phyloP scores from a whole-genome alignment of 805 yeast species.

The Metschnikowia cerradonensis region DNA sequence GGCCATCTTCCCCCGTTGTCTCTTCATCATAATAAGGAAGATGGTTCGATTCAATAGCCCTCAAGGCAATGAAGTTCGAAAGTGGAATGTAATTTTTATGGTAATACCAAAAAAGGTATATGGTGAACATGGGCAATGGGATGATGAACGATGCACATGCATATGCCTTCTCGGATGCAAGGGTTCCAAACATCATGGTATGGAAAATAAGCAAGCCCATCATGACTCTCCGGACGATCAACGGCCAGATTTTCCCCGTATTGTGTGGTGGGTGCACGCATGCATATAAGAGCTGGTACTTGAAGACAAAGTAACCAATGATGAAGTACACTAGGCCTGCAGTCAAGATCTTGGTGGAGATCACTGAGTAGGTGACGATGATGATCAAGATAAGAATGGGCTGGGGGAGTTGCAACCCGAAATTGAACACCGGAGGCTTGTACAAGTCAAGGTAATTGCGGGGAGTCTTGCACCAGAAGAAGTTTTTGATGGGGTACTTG shows the following conservation, averaged over 20 bases:
- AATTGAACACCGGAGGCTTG: conserved; percentile 88
- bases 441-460: conserved; percentile 72
- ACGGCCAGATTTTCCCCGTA: conserved; percentile 95
- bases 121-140: conserved; percentile 72
- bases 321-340: conserved; percentile 83
- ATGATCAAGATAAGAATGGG: conserved; percentile 83
- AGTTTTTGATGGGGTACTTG: conserved; percentile 53
- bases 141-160: conserved; percentile 63
- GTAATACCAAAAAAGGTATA: conserved; percentile 71
- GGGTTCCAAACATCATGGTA: conserved; percentile 86
- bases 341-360: conserved; percentile 80
- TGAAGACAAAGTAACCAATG: conserved; percentile 83
- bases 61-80: conserved; percentile 78
- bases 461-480: conserved; percentile 73
- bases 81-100: conserved; percentile 78
- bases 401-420: conserved; percentile 88
- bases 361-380: conserved; percentile 80
- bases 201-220: conserved; percentile 82
- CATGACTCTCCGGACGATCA: conserved; percentile 76
- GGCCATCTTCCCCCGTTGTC: conserved; percentile 8
- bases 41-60: conserved; percentile 61
- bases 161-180: conserved; percentile 79
- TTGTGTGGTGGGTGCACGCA: conserved; percentile 96
- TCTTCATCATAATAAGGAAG: conserved; percentile 14
- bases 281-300: conserved; percentile 84